Percentiles rank a stretch among this genome's conserved stretches.
Evolutionary conservation across 345 rosid genomes (phyloP).

Genomic region (Syzygium grande): DNA sequence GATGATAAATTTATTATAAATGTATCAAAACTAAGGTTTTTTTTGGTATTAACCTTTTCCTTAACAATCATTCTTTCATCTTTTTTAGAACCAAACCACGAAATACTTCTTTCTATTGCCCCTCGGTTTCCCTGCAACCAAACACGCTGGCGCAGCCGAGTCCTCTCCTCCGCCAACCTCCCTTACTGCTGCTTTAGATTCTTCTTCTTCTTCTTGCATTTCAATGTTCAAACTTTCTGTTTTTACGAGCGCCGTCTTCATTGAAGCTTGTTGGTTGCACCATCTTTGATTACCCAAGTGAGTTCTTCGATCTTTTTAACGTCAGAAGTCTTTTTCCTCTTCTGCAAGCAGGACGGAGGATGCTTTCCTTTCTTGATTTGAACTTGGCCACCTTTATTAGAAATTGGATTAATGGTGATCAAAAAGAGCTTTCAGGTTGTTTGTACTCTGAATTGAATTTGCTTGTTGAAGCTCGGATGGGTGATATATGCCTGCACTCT

Average conservation of each 20-base stretch:
- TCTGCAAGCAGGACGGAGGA: background rate
- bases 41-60: too few species aligned
- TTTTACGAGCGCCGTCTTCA: too few species aligned
- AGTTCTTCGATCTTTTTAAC: background rate
- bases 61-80: too few species aligned
- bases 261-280: background rate
- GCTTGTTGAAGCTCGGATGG: background rate
- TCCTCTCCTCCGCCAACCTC: too few species aligned
- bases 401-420: background rate
- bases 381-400: background rate
- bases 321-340: background rate
- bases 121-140: too few species aligned
- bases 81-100: too few species aligned
- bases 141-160: too few species aligned
- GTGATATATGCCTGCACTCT: background rate
- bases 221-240: too few species aligned
- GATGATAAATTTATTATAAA: too few species aligned
- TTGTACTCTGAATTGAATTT: background rate
- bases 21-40: too few species aligned
- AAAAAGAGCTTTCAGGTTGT: background rate
- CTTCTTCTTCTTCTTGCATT: too few species aligned
- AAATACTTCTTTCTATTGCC: too few species aligned
- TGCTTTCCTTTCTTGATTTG: background rate
- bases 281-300: background rate
- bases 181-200: background rate